phyloP scores from a whole-genome alignment of 306 rosid species.

The Quercus rubra region DNA sequence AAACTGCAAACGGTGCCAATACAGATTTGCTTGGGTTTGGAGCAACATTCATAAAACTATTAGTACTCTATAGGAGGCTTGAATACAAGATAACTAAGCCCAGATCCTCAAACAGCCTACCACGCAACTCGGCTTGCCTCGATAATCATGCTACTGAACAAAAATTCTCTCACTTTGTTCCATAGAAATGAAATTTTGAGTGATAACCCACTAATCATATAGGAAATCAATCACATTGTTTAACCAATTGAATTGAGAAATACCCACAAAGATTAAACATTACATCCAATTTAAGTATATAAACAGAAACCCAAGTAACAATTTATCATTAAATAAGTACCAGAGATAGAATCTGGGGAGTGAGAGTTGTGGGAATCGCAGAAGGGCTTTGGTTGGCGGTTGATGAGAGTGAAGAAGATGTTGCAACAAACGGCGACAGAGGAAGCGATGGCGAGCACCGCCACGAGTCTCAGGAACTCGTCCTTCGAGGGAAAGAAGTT shows the following conservation, averaged over 20 bases:
- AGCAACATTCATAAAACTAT: neutral
- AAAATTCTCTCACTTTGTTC: neutral
- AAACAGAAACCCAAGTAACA: no score
- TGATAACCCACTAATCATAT: neutral
- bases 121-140: neutral
- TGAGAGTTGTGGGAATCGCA: slow-evolving; percentile 42
- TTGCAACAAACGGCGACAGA: slow-evolving; percentile 48
- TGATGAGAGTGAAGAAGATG: slow-evolving; percentile 33
- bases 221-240: neutral
- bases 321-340: slow-evolving; percentile 3
- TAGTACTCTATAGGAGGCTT: neutral
- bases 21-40: neutral
- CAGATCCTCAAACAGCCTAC: neutral
- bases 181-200: neutral
- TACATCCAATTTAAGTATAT: neutral
- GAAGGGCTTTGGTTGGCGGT: slow-evolving; percentile 44
- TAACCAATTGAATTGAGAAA: neutral
- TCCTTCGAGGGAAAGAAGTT: slow-evolving; percentile 60
- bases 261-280: neutral
- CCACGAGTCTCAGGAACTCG: slow-evolving; percentile 46
- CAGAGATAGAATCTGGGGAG: slow-evolving; percentile 37
- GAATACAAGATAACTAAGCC: neutral
- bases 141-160: neutral
- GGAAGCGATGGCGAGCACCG: slow-evolving; percentile 52
- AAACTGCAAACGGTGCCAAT: neutral